Evolutionary conservation across 2,329 filamentous ascomycete species (phyloP).

Genomic region (Epichloe sibirici): DNA sequence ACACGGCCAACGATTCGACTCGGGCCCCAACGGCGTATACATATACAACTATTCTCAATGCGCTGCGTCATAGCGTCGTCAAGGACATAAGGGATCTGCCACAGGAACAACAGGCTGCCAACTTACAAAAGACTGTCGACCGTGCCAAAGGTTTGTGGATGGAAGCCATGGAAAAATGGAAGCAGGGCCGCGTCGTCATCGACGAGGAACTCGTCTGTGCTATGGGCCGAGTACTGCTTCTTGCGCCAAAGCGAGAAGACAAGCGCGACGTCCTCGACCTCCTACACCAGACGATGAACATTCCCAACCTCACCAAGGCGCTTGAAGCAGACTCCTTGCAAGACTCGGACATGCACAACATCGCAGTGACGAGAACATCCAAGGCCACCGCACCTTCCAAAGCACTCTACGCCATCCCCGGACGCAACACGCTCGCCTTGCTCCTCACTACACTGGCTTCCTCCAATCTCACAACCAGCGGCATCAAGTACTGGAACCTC

Average conservation of each 20-base stretch:
- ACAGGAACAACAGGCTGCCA: slow-evolving; percentile 19
- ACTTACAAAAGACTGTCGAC: slow-evolving; percentile 37
- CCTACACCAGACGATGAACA: slow-evolving; percentile 69
- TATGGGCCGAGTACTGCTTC: slow-evolving; percentile 68
- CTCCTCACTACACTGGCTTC: slow-evolving; percentile 52
- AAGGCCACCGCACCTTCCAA: slow-evolving; percentile 7
- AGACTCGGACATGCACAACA: slow-evolving; percentile 12
- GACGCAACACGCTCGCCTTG: slow-evolving; percentile 52
- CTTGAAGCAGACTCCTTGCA: slow-evolving; percentile 9
- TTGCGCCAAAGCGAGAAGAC: slow-evolving; percentile 46
- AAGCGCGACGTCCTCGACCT: slow-evolving; percentile 62
- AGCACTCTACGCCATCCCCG: slow-evolving; percentile 30
- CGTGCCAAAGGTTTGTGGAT: slow-evolving; percentile 69
- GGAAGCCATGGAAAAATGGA: slow-evolving; percentile 69
- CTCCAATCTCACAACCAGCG: slow-evolving; percentile 47
- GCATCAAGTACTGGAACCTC: slow-evolving; percentile 66
- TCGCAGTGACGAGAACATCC: slow-evolving; percentile 7
- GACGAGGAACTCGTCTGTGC: slow-evolving; percentile 70
- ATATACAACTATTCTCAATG: slow-evolving; percentile 74
- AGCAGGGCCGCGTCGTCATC: slow-evolving; percentile 52
- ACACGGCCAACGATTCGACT: slow-evolving; percentile 53
- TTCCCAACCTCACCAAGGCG: slow-evolving; percentile 42
- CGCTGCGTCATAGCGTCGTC: slow-evolving; percentile 38
- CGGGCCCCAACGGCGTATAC: slow-evolving; percentile 56
- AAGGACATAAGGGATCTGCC: slow-evolving; percentile 15